phyloP scores from a whole-genome alignment of 2,329 filamentous ascomycete species.

The Trichoderma lentiforme region DNA sequence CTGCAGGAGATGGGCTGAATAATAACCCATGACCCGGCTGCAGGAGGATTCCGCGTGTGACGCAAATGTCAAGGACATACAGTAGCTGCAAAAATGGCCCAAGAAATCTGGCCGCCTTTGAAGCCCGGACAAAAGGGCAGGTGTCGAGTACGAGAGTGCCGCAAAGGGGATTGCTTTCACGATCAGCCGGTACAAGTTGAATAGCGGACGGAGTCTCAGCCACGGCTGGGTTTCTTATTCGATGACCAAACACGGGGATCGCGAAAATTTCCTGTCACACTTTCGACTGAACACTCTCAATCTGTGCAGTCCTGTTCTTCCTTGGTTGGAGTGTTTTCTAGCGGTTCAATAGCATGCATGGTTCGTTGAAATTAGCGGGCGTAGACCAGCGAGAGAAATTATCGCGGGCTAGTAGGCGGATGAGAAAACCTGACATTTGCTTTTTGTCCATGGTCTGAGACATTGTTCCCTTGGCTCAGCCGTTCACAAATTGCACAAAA shows the following conservation, averaged over 20 bases:
- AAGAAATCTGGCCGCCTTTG: neutral
- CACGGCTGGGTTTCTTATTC: neutral
- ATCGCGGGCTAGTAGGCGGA: neutral
- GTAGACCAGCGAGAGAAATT: neutral
- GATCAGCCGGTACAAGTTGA: neutral
- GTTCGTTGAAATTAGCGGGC: neutral
- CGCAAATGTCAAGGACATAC: neutral
- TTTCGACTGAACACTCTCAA: neutral
- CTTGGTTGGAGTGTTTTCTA: neutral
- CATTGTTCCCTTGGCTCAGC: conserved; percentile 13
- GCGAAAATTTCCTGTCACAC: neutral
- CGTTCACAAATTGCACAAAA: neutral
- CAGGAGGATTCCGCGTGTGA: neutral
- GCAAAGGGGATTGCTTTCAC: neutral
- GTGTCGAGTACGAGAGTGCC: neutral
- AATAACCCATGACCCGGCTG: neutral
- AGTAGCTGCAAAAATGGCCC: neutral
- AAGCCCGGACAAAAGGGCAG: neutral
- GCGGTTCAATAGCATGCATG: neutral
- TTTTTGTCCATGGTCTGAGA: conserved; percentile 3
- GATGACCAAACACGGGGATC: neutral
- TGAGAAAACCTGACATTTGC: neutral
- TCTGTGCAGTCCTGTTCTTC: neutral
- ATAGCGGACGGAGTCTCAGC: neutral
- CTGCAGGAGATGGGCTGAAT: neutral